phyloP scores from a whole-genome alignment of 768 basidiomycete species.

The Leccinum subgranulosum region DNA sequence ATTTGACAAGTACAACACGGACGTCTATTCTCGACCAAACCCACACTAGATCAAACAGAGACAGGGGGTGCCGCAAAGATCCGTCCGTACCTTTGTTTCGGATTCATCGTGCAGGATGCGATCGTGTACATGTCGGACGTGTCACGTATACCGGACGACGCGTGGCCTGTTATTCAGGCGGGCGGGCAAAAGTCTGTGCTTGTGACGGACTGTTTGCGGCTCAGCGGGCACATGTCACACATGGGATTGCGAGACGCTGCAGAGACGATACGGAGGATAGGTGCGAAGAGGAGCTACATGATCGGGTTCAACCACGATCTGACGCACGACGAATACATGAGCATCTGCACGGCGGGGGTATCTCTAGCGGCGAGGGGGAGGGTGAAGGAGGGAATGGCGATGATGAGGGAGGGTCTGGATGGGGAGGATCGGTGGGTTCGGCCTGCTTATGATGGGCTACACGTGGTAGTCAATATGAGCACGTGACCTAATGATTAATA shows the following conservation, averaged over 20 bases:
- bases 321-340: constrained; percentile 72
- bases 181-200: constrained; percentile 44
- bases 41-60: constrained; percentile 27
- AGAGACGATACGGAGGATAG: constrained; percentile 49
- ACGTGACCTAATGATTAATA: background rate
- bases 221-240: constrained; percentile 71
- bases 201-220: constrained; percentile 74
- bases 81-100: constrained; percentile 63
- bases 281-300: constrained; percentile 64
- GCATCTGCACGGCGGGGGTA: constrained; percentile 54
- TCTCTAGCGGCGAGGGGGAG: constrained; percentile 25
- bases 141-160: constrained; percentile 71
- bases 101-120: constrained; percentile 63
- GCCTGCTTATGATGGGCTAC: constrained; percentile 74
- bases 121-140: constrained; percentile 83
- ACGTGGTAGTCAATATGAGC: constrained; percentile 36
- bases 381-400: constrained; percentile 41
- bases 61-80: constrained; percentile 23
- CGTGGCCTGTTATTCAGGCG: constrained; percentile 51
- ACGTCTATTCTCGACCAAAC: constrained; percentile 48
- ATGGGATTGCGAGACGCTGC: constrained; percentile 69
- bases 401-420: constrained; percentile 45
- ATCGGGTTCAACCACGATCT: constrained; percentile 77
- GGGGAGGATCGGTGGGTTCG: constrained; percentile 56
- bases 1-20: constrained; percentile 65